Evolutionary conservation across 2,329 filamentous ascomycete species (phyloP), one percentile per base, ranked within the genome.

Genomic region (Cryphonectria naterciae): DNA sequence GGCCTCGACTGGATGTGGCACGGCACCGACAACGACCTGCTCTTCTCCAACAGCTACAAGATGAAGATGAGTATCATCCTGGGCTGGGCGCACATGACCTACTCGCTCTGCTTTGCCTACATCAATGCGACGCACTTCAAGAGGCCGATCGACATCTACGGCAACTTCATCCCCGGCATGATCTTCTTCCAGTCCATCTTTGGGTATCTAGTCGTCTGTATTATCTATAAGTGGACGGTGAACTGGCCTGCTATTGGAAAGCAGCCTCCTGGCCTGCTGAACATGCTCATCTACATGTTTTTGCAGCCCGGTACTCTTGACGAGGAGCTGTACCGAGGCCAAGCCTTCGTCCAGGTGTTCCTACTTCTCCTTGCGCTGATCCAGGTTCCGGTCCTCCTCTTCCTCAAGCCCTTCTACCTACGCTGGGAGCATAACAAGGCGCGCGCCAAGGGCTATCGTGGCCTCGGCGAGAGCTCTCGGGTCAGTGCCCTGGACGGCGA

Each of bases 251-350:
- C 86, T 15, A 87, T 86, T 58, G 89, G 86, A 56, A 80, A 87
- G 75, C 87, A 89, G 73, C 93, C 97, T 1, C 96, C 97, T 2
- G 94, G 94, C 77, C 86, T 99, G 72, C 85, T 99, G 73, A 99
- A 99, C 87, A 98, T 98, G 95, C 86, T 99, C 78, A 99, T 99
- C 78, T 98, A 98, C 88, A 99, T 99, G 97, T 99, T 99, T 85
- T 84, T 99, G 75, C 90, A 91, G 74, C 96, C 96, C 4, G 94
- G 94, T 67, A 92, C 82, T 0, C 79, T 91, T 22, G 91, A 93
- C 65, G 88, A 93, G 73, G 87, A 87, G 66, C 86, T 99, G 6
- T 99, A 97, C 80, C 80, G 84, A 32, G 93, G 93, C 58, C 96
- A 99, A 81, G 88, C 85, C 19, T 80, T 80, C 2, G 87, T 99